A percentile compares a stretch with the other conserved stretches of the same genome.
Evolutionary conservation across 2,329 filamentous ascomycete species (phyloP).

Genomic region (Aureobasidium sp.): DNA sequence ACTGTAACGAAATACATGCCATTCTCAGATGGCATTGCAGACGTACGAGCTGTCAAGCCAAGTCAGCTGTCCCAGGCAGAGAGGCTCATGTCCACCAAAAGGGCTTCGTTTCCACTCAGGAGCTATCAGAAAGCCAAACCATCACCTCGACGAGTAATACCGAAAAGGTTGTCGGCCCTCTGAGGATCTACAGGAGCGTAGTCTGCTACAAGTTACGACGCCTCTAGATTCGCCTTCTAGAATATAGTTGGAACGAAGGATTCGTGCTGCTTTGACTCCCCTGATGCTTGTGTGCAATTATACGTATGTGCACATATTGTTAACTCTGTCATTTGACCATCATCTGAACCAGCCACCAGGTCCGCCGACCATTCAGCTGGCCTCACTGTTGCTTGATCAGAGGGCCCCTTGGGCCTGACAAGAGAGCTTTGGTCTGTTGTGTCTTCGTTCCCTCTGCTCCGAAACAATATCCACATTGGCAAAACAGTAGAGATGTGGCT

Average conservation of each 20-base stretch:
- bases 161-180: background rate
- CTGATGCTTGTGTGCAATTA: background rate
- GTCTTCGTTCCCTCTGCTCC: background rate
- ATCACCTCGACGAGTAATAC: background rate
- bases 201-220: background rate
- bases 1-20: background rate
- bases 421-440: background rate
- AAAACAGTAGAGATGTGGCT: background rate
- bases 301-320: background rate
- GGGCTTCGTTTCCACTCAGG: conserved; percentile 7
- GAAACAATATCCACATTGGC: background rate
- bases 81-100: conserved; percentile 1
- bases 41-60: background rate
- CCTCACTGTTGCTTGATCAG: background rate
- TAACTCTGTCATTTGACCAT: background rate
- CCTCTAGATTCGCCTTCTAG: background rate
- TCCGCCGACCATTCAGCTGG: background rate
- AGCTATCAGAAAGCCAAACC: conserved; percentile 5
- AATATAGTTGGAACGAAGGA: conserved; percentile 11
- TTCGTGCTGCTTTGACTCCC: conserved; percentile 1
- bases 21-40: background rate
- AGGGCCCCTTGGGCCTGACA: background rate
- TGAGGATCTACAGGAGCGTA: background rate
- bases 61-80: background rate
- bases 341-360: conserved; percentile 1